A percentile compares a stretch with the other conserved stretches of the same genome.
phyloP scores from a whole-genome alignment of 441 rosid species.

The Adansonia grandidieri region DNA sequence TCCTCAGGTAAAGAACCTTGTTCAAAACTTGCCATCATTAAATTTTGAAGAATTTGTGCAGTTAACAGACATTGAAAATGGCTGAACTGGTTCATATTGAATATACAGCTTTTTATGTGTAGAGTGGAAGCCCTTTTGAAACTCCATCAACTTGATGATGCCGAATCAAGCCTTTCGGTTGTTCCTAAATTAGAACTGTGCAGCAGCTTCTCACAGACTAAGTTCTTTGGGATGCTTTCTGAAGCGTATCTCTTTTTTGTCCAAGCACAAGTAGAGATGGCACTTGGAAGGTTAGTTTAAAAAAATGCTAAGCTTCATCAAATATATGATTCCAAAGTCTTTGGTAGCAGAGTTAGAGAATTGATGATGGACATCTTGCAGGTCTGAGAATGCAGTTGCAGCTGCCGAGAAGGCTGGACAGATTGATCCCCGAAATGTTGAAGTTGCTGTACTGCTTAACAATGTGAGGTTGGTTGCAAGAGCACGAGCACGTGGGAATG shows the following conservation, averaged over 20 bases:
- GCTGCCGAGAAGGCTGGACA: constrained; percentile 82
- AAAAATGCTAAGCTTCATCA: constrained; percentile 23
- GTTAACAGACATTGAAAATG: constrained; percentile 29
- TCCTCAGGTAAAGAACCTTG: constrained; percentile 59
- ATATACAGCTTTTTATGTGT: constrained; percentile 85
- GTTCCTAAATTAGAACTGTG: constrained; percentile 56
- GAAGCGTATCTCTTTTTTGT: constrained; percentile 71
- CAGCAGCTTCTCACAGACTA: constrained; percentile 41
- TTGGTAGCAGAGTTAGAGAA: constrained; percentile 38
- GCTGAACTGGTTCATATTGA: constrained; percentile 52
- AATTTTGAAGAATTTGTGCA: constrained; percentile 6
- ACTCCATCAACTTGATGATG: constrained; percentile 77
- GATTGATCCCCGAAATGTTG: constrained; percentile 74
- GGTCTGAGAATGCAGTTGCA: constrained; percentile 87
- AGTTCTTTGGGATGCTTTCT: constrained; percentile 72
- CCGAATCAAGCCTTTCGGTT: constrained; percentile 47
- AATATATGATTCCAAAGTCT: constrained; percentile 24
- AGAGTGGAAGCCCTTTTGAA: constrained; percentile 81
- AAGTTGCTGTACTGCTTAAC: constrained; percentile 63
- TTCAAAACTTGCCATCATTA: not conserved
- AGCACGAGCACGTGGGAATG: constrained; percentile 86
- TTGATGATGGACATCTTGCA: constrained; percentile 52
- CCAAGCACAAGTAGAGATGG: constrained; percentile 79
- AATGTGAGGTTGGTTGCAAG: constrained; percentile 76
- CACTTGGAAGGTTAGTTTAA: constrained; percentile 79